Percentiles rank a stretch among this genome's conserved stretches.
These are phyloP conservation scores for Tetrahymena borealis DNA, from an alignment of 73 alveolate genomes.

Conservation along the genomic window DNA sequence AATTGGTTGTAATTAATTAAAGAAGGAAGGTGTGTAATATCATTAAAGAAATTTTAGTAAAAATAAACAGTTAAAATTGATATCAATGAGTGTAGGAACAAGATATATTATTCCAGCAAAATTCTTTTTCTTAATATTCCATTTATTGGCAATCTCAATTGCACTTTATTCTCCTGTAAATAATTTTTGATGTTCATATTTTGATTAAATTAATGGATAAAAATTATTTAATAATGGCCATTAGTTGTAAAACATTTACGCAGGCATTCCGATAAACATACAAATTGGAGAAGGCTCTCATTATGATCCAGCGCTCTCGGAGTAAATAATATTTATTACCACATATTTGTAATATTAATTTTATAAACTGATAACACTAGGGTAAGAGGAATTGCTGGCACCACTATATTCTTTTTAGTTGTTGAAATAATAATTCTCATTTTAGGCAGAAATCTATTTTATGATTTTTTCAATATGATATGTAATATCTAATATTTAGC, in stretches of 20 bases:
- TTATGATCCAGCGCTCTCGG: background rate
- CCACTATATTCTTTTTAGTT: background rate
- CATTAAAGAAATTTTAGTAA: background rate
- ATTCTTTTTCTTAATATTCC: background rate
- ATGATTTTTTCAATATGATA: background rate
- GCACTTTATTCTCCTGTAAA: background rate
- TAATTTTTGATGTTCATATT: too few relatives aligned
- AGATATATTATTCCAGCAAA: background rate
- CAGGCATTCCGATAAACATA: background rate
- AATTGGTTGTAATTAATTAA: background rate
- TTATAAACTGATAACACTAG: background rate
- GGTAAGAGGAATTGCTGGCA: background rate
- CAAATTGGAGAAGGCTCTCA: background rate
- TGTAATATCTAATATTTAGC: background rate
- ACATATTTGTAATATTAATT: too few relatives aligned
- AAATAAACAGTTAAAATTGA: background rate
- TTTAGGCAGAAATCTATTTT: background rate
- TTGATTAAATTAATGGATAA: background rate
- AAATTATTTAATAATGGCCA: background rate
- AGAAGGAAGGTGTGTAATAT: background rate
- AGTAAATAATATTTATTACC: background rate
- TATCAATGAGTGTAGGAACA: background rate
- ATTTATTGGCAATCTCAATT: background rate
- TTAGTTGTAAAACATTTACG: background rate
- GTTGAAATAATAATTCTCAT: background rate